Evolutionary conservation across 2,329 filamentous ascomycete species (phyloP).

Genomic region (Aspergillus awamori): DNA sequence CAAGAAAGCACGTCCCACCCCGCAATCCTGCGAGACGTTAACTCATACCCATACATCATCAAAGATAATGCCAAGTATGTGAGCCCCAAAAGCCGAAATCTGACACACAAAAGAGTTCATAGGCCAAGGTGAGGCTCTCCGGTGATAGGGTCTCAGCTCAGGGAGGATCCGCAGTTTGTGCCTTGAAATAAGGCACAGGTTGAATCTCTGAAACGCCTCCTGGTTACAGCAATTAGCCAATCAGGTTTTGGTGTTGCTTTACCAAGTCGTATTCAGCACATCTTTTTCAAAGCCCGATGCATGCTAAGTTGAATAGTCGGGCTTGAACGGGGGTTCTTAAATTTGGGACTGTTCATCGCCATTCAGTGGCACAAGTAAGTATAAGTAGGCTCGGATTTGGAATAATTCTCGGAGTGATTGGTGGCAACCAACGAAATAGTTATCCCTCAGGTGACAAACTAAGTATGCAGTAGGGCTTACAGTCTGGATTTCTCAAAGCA

Average conservation of each 20-base stretch:
- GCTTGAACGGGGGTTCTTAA: not conserved
- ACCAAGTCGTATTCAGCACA: not conserved
- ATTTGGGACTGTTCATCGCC: not conserved
- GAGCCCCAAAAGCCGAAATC: not conserved
- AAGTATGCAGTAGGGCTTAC: too few species aligned
- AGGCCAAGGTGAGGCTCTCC: not conserved
- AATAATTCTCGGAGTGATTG: not conserved
- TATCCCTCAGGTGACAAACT: too few species aligned
- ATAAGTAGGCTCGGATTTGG: too few species aligned
- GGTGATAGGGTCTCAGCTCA: not conserved
- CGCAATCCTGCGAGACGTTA: not conserved
- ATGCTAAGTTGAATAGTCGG: not conserved
- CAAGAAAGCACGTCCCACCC: not conserved
- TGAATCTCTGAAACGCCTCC: not conserved
- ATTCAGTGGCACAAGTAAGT: too few species aligned
- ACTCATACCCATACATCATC: not conserved
- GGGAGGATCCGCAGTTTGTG: not conserved
- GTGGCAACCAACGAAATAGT: too few species aligned
- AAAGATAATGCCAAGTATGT: too few species aligned
- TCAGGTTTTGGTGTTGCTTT: not conserved
- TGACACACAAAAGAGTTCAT: not conserved
- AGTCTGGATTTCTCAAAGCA: not conserved
- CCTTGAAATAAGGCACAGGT: not conserved
- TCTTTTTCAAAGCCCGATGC: not conserved
- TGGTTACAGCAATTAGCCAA: not conserved